These are phyloP conservation scores for Suillus sp. DNA, from an alignment of 768 basidiomycete genomes.

Conservation along the genomic window DNA sequence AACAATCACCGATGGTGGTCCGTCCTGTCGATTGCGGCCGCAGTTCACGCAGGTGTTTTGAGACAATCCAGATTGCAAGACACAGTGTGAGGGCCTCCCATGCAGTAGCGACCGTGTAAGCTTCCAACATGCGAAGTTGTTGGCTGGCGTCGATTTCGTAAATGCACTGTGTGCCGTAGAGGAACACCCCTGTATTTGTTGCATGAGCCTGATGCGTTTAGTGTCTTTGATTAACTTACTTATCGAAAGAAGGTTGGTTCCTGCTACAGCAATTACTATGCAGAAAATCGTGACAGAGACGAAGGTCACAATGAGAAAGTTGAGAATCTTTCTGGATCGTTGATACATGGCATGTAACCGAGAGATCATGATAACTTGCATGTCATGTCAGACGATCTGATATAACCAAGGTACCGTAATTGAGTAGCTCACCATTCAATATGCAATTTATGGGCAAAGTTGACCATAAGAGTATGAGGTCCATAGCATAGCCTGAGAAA, in stretches of 20 bases:
- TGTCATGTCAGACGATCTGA: neutral
- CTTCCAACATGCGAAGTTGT: neutral
- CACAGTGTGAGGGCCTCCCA: neutral
- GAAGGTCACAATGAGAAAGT: neutral
- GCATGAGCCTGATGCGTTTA: neutral
- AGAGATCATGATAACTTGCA: neutral
- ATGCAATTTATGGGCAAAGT: neutral
- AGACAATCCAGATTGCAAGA: neutral
- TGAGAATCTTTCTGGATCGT: neutral
- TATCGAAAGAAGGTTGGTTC: neutral
- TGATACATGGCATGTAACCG: constrained; percentile 3
- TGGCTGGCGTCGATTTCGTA: neutral
- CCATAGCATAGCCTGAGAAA: neutral
- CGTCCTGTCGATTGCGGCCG: neutral
- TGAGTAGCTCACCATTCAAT: neutral
- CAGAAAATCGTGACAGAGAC: neutral
- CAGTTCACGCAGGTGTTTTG: neutral
- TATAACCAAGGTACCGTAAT: neutral
- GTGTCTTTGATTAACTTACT: neutral
- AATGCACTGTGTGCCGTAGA: neutral
- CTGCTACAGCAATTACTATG: neutral
- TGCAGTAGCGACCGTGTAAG: neutral
- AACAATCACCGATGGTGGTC: neutral
- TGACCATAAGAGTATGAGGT: neutral
- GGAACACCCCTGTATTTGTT: neutral